Percentiles rank a stretch among this genome's conserved stretches.
phyloP scores from a whole-genome alignment of 75 land plant genomes.

The Ceratopteris richardii region DNA sequence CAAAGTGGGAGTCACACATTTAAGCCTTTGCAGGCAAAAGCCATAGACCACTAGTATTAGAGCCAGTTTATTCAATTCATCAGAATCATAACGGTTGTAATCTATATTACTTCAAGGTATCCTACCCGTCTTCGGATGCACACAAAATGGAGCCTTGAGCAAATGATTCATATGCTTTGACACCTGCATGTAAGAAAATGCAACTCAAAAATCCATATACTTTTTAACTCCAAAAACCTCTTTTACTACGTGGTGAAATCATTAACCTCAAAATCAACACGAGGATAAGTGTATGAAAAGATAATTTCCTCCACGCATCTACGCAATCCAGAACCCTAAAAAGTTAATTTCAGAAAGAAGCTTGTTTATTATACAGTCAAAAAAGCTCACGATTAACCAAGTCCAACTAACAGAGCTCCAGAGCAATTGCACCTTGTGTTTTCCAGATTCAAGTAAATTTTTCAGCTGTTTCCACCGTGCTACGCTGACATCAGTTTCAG shows the following conservation, averaged over 20 bases:
- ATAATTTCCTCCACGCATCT: conserved; percentile 85
- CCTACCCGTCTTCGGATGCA: conserved; percentile 99
- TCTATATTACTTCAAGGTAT: too few relatives aligned
- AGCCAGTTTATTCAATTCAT: not conserved
- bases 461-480: conserved; percentile 78
- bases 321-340: conserved; percentile 51
- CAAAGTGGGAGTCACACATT: too few relatives aligned
- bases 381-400: too few relatives aligned
- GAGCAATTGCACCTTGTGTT: conserved; percentile 66
- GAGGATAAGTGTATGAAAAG: conserved; percentile 84
- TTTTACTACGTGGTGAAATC: not conserved
- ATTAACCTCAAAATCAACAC: conserved; percentile 88
- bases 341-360: too few relatives aligned
- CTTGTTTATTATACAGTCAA: too few relatives aligned
- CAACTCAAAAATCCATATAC: not conserved
- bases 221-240: not conserved
- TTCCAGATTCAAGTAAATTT: conserved; percentile 60
- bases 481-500: conserved; percentile 51
- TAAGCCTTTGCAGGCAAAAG: not conserved
- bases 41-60: not conserved
- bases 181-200: conserved; percentile 41
- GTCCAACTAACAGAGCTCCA: too few relatives aligned
- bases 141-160: conserved; percentile 94
- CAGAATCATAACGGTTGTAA: not conserved
- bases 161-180: conserved; percentile 96